Base-by-base conservation (phyloP, 768 basidiomycete genomes). In the Termitomyces sp. region DNA sequence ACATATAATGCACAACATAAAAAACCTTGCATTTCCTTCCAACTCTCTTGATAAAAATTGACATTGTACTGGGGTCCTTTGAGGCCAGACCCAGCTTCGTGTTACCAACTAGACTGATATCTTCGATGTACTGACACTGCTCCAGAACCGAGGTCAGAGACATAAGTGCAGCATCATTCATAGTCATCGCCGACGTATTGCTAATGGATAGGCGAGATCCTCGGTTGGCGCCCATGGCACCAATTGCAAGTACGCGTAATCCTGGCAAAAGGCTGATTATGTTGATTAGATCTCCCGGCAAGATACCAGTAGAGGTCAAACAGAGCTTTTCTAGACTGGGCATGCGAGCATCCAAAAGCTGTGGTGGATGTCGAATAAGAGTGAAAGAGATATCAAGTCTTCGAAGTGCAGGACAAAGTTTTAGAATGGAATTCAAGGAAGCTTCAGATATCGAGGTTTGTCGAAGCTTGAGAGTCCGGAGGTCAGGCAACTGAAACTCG, bases 321-420 rank as follows among this genome's bases (percentile, higher is more conserved):
- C 80, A 81, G n/a, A 90, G 71, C 64, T 90, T 90, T 62, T 85
- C 80, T 30, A 89, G 69, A 4, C 64, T 44, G 0, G 68, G 67
- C 24, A 60, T 46, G 5, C 13, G 55, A 8, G 55, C 26, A 33
- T 49, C 49, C 53, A 43, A 71, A 60, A 39, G 64, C 50, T 57
- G 33, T 4, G 65, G 57, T n/a, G 72, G 73, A 43, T 76, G 80
- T 45, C 72, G 80, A 33, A 86, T 65, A 36, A 64, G 61, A 12
- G 87, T 90, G 70, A 87, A 90, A 5, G 88, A 88, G 16, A 86
- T 62, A 60, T 90, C 88, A 14, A 90, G 71, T 26, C 80, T 79
- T 37, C 69, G 68, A 20, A 89, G 60, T 49, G 77, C 74, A 2
- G 86, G 85, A 59, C 78, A 85, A 18, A 74, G 60, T 0, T 68